Percentiles rank a stretch among this genome's conserved stretches.
Evolutionary conservation across 2,329 filamentous ascomycete species (phyloP).

Genomic region (Beauveria bassiana): DNA sequence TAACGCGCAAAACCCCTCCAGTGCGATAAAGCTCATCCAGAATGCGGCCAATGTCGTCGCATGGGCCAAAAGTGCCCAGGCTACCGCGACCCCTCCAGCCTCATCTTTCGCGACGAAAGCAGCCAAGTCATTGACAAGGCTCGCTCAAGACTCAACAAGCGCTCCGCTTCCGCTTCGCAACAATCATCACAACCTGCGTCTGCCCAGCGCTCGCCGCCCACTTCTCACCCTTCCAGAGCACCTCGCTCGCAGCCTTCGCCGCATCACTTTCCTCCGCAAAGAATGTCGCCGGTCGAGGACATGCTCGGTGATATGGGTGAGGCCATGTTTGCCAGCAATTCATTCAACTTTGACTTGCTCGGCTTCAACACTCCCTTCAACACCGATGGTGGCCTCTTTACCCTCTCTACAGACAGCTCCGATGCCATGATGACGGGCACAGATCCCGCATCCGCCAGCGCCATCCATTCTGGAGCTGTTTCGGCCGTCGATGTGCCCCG

Average conservation of each 20-base stretch:
- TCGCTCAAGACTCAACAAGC: conserved; percentile 9
- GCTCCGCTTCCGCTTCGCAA: not conserved
- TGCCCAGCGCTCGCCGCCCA: not conserved
- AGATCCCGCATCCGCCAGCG: not conserved
- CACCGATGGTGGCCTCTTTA: conserved; percentile 5
- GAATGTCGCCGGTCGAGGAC: conserved; percentile 5
- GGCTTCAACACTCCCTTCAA: conserved; percentile 11
- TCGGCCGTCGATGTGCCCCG: conserved; percentile 5
- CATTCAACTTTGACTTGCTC: conserved; percentile 8
- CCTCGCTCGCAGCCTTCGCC: not conserved
- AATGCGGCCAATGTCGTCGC: conserved; percentile 13
- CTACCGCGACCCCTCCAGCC: conserved; percentile 11
- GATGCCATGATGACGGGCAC: conserved; percentile 9
- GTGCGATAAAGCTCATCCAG: conserved; percentile 12
- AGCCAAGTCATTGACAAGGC: conserved; percentile 12
- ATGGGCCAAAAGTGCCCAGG: conserved; percentile 12
- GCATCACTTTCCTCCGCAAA: not conserved
- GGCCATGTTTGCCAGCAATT: conserved; percentile 8
- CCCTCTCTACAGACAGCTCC: conserved; percentile 3
- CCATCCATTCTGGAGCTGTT: not conserved
- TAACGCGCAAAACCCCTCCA: not conserved
- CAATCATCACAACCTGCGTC: conserved; percentile 1
- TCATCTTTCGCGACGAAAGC: conserved; percentile 13
- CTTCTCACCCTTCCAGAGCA: not conserved
- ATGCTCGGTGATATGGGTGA: conserved; percentile 10